Evolutionary conservation across 805 yeast genomes (phyloP).

Genomic region (Cyberlindnera euphorbiiphila): DNA sequence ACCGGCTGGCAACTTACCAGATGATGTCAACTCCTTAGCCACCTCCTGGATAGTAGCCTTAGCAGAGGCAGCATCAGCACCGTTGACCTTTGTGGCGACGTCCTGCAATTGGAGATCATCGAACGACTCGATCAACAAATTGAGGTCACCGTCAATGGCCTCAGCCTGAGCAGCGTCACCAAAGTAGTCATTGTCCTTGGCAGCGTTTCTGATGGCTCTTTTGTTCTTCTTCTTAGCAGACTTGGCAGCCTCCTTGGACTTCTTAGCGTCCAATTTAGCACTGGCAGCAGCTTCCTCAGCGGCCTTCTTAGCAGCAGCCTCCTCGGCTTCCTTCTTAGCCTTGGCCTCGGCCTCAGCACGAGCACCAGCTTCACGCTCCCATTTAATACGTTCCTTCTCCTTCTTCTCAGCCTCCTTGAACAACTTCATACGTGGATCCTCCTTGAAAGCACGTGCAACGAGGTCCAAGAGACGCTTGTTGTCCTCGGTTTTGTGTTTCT

Average conservation of each 20-base stretch:
- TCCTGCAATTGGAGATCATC: slow-evolving; percentile 75
- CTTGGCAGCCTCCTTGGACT: slow-evolving; percentile 92
- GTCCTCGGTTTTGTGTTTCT: slow-evolving; percentile 97
- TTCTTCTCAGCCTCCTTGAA: slow-evolving; percentile 93
- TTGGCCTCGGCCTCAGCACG: slow-evolving; percentile 95
- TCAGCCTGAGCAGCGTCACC: slow-evolving; percentile 70
- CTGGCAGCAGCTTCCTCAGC: slow-evolving; percentile 66
- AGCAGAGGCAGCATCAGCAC: slow-evolving; percentile 50
- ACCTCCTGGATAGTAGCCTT: slow-evolving; percentile 57
- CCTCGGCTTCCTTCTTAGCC: slow-evolving; percentile 84
- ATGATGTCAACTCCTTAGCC: slow-evolving; percentile 48
- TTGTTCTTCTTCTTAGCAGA: slow-evolving; percentile 92
- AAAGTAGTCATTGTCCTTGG: slow-evolving; percentile 80
- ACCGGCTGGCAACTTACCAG: slow-evolving; percentile 52
- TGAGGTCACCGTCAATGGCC: slow-evolving; percentile 74
- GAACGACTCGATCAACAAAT: slow-evolving; percentile 69
- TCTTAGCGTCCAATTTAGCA: slow-evolving; percentile 77
- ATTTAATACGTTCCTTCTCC: slow-evolving; percentile 90
- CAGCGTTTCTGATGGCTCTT: slow-evolving; percentile 77
- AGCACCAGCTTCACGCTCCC: slow-evolving; percentile 98
- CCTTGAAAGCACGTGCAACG: slow-evolving; percentile 81
- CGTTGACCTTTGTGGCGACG: slow-evolving; percentile 71
- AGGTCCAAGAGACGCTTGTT: slow-evolving; percentile 82
- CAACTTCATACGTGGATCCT: slow-evolving; percentile 91
- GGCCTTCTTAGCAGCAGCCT: slow-evolving; percentile 73